Base-by-base conservation (phyloP, 2,329 filamentous ascomycete genomes). In the Westerdykella ornata region DNA sequence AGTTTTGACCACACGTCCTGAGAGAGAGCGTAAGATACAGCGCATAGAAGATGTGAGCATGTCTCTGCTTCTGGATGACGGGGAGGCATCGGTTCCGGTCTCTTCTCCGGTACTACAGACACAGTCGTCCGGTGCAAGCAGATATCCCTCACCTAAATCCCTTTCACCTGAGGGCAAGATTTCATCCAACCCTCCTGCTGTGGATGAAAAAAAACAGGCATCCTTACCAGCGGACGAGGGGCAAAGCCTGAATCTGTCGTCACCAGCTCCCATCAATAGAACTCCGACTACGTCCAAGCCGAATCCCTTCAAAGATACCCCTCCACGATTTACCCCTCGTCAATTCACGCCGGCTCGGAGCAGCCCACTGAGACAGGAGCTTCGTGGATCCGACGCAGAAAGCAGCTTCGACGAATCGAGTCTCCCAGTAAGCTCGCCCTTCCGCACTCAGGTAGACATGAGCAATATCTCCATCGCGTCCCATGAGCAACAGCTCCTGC, bases 361-460 rank as follows among this genome's bases (percentile, higher is more conserved):
- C 33, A 66, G 62, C 44, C 62, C 60, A n/a, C 44, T 66, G 22
- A 52, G 60, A 18, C 47, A 51, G 18, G 61, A 64, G 40, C 39
- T 65, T 35, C 52, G 46, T 13, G 44, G 44, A 11, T 57, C 57
- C 1, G 58, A 61, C 13, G 52, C 57, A 35, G 53, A 47, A 14
- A 51, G 48, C 13, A 37, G 46, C 30, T 43, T 57, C 5, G 54
- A 60, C 4, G 56, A 62, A 30, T 63, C 60, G 3, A 56, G 51
- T 6, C 44, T 63, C n/a, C 58, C 57, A 17, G 22, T 57, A 19
- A 66, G 60, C 48, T 66, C 60, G 11, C 62, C 61, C 6, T 64
- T 64, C 42, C 59, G 51, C 26, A 59, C 54, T 2, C 47, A 51
- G 4, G 52, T 60, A 1, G 50, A 55, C 9, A 52, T 56, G 14